phyloP scores from a whole-genome alignment of 106 monocot genomes.

The Dendrobium nobile region DNA sequence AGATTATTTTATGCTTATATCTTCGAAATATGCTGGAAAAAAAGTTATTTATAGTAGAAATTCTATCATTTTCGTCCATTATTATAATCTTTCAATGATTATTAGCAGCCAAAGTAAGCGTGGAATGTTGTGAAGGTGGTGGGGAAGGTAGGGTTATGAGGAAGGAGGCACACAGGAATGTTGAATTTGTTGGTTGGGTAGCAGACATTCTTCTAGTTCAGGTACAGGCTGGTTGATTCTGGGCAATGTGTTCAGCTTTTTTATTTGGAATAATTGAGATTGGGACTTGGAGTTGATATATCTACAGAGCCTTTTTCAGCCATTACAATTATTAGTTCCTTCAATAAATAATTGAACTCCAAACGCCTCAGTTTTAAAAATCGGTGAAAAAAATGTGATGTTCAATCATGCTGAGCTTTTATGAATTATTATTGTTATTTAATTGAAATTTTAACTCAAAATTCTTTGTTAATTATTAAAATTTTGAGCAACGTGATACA shows the following conservation, averaged over 20 bases:
- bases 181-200: neutral
- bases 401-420: too few species aligned
- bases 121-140: neutral
- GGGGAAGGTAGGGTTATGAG: neutral
- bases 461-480: too few species aligned
- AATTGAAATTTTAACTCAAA: too few species aligned
- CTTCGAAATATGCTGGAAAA: too few species aligned
- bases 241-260: constrained; percentile 2
- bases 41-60: too few species aligned
- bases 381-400: too few species aligned
- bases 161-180: neutral
- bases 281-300: neutral
- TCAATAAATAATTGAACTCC: too few species aligned
- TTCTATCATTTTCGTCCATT: too few species aligned
- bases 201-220: constrained; percentile 4
- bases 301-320: neutral
- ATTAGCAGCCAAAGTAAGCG: neutral
- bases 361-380: too few species aligned
- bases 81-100: neutral
- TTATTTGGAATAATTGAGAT: constrained; percentile 1
- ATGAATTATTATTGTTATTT: too few species aligned
- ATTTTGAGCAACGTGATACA: too few species aligned
- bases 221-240: neutral
- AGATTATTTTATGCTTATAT: too few species aligned
- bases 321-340: neutral